Percentiles rank a stretch among this genome's conserved stretches.
Conservation (phyloP, 192 early-diverging fungal species). For the Martensiomyces pterosporus region DNA sequence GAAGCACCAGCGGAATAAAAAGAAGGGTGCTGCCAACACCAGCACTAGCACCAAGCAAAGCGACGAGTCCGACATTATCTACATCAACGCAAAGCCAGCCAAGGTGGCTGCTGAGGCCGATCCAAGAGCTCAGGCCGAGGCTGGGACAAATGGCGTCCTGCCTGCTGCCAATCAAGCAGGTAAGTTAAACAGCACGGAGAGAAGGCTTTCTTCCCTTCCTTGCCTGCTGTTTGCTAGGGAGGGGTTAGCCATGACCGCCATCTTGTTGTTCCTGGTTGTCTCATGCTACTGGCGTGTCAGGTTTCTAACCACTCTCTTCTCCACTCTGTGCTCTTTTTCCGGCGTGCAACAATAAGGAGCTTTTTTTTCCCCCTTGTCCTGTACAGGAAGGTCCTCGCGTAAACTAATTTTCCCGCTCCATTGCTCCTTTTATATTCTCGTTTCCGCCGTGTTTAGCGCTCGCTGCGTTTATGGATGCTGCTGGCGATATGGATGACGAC, state of each 20-base stretch:
- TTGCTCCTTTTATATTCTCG: neutral
- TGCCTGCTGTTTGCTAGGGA: no score
- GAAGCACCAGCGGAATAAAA: constrained; percentile 4
- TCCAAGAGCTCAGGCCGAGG: constrained; percentile 1
- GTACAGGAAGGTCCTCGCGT: no score
- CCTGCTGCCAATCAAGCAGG: constrained; percentile 15
- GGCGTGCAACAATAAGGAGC: neutral
- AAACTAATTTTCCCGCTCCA: neutral
- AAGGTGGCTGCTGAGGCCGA: constrained; percentile 1
- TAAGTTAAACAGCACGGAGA: no score
- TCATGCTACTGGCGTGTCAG: no score
- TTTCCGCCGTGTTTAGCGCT: constrained; percentile 5
- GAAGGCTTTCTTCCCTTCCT: no score
- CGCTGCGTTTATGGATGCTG: constrained; percentile 15
- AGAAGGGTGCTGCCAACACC: no score
- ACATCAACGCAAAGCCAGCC: neutral
- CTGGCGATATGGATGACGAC: constrained; percentile 41
- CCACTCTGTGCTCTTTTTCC: neutral
- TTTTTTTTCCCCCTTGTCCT: no score
- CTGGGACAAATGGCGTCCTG: neutral
- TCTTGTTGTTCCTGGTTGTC: neutral
- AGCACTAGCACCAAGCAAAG: neutral
- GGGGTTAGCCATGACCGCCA: no score
- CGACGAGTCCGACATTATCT: constrained; percentile 1
- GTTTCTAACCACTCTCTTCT: no score